phyloP scores from a whole-genome alignment of 75 land plant species.

The Cupressus sempervirens region DNA sequence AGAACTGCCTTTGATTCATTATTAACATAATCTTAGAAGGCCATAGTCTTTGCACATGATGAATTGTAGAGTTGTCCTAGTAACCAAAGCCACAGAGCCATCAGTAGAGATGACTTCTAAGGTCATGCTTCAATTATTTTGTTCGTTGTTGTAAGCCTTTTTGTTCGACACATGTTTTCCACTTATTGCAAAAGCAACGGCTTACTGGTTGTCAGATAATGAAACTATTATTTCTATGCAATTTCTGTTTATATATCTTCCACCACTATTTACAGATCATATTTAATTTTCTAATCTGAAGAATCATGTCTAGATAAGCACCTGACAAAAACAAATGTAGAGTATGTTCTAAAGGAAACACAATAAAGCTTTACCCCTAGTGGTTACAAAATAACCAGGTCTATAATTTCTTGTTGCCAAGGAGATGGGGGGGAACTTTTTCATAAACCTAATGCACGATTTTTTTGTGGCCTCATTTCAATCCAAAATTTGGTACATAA shows the following conservation, averaged over 20 bases:
- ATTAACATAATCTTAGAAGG: neutral
- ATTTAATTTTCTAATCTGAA: neutral
- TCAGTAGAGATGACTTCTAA: neutral
- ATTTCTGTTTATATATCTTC: neutral
- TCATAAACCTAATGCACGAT: neutral
- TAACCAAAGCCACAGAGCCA: no score
- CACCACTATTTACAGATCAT: neutral
- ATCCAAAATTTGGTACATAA: neutral
- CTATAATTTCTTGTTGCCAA: neutral
- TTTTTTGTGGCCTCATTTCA: neutral
- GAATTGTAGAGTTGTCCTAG: neutral
- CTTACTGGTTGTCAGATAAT: neutral
- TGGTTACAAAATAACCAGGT: neutral
- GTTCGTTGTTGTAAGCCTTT: neutral
- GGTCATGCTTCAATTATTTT: neutral
- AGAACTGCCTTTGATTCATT: no score
- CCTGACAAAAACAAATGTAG: neutral
- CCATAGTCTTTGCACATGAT: neutral
- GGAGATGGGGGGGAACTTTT: neutral
- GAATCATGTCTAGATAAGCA: neutral
- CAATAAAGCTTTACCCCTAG: neutral
- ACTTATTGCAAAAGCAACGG: neutral
- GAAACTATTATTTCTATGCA: neutral
- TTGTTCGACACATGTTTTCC: neutral
- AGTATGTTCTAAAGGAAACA: neutral